Evolutionary conservation across 2,329 filamentous ascomycete species (phyloP), one percentile per base, ranked within the genome.

Genomic region (Cercospora sp.): DNA sequence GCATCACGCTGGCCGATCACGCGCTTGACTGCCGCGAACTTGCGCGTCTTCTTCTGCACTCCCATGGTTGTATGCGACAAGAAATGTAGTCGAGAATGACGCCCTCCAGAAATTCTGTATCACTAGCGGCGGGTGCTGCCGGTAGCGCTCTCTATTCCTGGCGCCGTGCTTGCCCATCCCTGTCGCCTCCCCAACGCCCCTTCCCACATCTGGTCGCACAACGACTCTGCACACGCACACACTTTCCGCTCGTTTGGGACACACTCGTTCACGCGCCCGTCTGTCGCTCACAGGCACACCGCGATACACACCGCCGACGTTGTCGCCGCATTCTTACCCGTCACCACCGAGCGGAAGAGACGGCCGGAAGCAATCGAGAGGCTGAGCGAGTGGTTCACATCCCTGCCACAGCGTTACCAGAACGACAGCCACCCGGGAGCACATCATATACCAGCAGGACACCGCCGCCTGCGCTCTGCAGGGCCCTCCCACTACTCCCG

Each of bases 21-120:
- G 74, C 92, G 86, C 84, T 97, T 96, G 77, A 93, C 89, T 81
- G 87, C 73, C 39, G 89, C 94, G 80, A 97, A 98, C 83, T 97
- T 97, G 83, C 94, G 89, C 63, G 92, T 96, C 80, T 90, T 92
- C 84, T 96, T 97, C 71, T 90, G 88, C 74, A 93, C 88, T 81
- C 93, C 94, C 94, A 97, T 97, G 39, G 4, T 74, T 64, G 45
- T 42, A 10, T 53, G 60, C 7, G 26, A 28, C 26, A 33, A 16
- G 53, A 31, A 58, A 30, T 58, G 26, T n/a, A n/a, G 53, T 58
- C 53, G 26, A 16, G 30, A 58, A 58, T 58, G 53, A 58, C 30
- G 53, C 23, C 13, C 53, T 58, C 53, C 16, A 58, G 53, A 58
- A 58, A 58, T 58, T 58, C 53, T 58, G 30, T 30, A 30, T n/a